Conservation (phyloP, 345 rosid genomes). For the Raphanus raphanistrum region DNA sequence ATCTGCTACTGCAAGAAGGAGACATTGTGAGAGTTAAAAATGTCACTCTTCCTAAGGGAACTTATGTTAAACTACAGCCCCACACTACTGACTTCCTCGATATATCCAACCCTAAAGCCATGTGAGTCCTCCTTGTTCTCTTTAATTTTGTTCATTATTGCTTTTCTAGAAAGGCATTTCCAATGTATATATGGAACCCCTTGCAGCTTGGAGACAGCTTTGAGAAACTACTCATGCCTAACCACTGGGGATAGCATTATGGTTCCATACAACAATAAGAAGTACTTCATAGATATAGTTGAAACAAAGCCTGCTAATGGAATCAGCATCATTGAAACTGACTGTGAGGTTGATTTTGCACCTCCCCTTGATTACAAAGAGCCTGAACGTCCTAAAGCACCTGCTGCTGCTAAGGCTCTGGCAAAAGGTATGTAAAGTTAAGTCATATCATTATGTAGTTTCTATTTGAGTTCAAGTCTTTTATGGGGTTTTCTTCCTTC, state of each 20-base stretch:
- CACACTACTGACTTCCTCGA: conserved; percentile 94
- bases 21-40: conserved; percentile 83
- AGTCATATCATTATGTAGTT: background rate
- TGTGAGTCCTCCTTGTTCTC: conserved; percentile 49
- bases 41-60: conserved; percentile 95
- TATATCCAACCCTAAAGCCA: conserved; percentile 97
- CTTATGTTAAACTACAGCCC: conserved; percentile 92
- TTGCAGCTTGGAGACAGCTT: conserved; percentile 90
- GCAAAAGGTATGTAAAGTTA: conserved; percentile 55
- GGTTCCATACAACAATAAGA: conserved; percentile 98
- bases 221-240: conserved; percentile 95
- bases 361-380: conserved; percentile 98
- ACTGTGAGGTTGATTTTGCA: conserved; percentile 99
- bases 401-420: conserved; percentile 51
- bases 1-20: conserved; percentile 90
- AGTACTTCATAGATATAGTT: conserved; percentile 91
- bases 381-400: conserved; percentile 69
- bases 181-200: background rate
- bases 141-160: background rate
- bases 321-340: conserved; percentile 98
- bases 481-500: background rate
- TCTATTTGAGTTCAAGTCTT: background rate
- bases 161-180: background rate
- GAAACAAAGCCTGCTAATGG: conserved; percentile 95
- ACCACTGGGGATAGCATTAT: conserved; percentile 97